A percentile compares a stretch with the other conserved stretches of the same genome.
phyloP scores from a whole-genome alignment of 139 green algal genomes.

The Chlamydomonas applanata region DNA sequence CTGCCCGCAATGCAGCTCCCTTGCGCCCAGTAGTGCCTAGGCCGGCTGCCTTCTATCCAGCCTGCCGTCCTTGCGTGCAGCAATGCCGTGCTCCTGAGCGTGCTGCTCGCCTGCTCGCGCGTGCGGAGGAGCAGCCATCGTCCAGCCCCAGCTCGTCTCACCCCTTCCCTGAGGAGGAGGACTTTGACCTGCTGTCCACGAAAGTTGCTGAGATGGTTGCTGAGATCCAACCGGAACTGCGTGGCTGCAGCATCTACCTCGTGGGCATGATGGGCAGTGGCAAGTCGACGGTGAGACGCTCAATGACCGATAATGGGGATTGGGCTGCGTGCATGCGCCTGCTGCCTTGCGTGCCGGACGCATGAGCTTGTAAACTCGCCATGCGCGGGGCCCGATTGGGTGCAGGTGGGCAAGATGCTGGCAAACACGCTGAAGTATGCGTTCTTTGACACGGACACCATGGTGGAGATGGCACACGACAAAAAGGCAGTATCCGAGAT shows the following conservation, averaged over 20 bases:
- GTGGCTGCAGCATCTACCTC: conserved; percentile 80
- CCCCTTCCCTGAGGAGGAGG: conserved; percentile 33
- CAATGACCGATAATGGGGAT: background rate
- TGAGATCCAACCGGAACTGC: conserved; percentile 52
- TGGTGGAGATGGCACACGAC: conserved; percentile 71
- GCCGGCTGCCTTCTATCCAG: too few relatives aligned
- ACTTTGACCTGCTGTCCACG: conserved; percentile 51
- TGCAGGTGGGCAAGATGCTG: conserved; percentile 51
- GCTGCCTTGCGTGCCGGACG: background rate
- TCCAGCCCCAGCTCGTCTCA: background rate
- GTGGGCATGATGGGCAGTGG: conserved; percentile 91
- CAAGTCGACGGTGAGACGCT: conserved; percentile 49
- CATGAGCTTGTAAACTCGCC: background rate
- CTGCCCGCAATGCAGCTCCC: too few relatives aligned
- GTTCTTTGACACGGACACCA: conserved; percentile 82
- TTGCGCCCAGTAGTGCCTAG: too few relatives aligned
- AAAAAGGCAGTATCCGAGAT: conserved; percentile 65
- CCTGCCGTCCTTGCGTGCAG: too few relatives aligned
- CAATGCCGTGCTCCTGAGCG: too few relatives aligned
- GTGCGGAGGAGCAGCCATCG: background rate
- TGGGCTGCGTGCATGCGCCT: background rate
- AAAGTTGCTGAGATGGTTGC: conserved; percentile 43
- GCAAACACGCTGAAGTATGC: conserved; percentile 72
- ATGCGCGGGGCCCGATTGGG: background rate
- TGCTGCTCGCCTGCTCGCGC: too few relatives aligned